Conservation (phyloP, 2,329 filamentous ascomycete genomes). For the Monilinia vaccinii-corymbosi region DNA sequence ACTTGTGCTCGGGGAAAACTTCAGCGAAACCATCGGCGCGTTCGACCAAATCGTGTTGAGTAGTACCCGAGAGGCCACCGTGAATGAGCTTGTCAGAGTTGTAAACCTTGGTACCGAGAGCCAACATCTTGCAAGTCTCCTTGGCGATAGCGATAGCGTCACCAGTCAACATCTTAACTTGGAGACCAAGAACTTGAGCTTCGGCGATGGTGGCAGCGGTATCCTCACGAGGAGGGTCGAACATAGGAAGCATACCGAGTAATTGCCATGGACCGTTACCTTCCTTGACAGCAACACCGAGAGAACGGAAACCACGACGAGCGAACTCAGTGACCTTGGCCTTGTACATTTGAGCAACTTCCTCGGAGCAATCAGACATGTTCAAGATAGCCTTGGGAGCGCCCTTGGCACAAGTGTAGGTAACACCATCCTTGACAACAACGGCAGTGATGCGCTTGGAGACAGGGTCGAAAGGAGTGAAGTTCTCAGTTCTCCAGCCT, state of each 20-base stretch:
- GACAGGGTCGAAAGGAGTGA: constrained; percentile 69
- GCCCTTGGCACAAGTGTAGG: constrained; percentile 67
- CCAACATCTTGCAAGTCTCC: constrained; percentile 76
- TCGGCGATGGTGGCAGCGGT: constrained; percentile 71
- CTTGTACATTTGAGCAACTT: constrained; percentile 58
- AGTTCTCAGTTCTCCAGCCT: constrained; percentile 70
- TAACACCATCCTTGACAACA: constrained; percentile 59
- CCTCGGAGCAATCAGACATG: constrained; percentile 57
- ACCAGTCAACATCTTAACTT: constrained; percentile 76
- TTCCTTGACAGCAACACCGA: constrained; percentile 72
- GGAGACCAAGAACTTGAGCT: constrained; percentile 66
- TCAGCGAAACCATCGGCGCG: constrained; percentile 92
- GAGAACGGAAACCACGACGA: constrained; percentile 69
- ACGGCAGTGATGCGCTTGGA: constrained; percentile 70
- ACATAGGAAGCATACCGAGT: constrained; percentile 70
- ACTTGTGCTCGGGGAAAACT: constrained; percentile 93
- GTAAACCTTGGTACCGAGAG: constrained; percentile 72
- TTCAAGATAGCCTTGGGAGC: constrained; percentile 67
- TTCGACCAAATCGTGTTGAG: constrained; percentile 69
- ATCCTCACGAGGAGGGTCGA: constrained; percentile 70
- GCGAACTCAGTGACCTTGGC: constrained; percentile 68
- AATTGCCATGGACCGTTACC: constrained; percentile 63
- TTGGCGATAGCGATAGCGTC: constrained; percentile 72
- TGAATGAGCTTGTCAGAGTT: constrained; percentile 71
- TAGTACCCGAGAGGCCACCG: constrained; percentile 63